Percentiles rank a stretch among this genome's conserved stretches.
phyloP scores from a whole-genome alignment of 305 asterid genomes.

The Fraxinus angustifolia region DNA sequence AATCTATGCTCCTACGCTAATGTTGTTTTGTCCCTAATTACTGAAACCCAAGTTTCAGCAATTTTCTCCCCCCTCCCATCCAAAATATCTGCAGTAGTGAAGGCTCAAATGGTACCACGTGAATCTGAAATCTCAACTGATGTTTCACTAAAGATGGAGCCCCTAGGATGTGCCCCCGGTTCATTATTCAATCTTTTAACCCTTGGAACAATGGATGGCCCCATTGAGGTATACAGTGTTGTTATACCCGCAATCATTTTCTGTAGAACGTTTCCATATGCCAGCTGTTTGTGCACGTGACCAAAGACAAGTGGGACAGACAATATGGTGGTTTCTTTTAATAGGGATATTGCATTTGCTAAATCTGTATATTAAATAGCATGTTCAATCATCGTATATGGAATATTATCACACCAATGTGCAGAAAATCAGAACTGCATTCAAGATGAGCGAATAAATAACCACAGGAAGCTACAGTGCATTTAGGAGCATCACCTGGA shows the following conservation, averaged over 20 bases:
- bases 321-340: conserved; percentile 48
- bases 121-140: conserved; percentile 21
- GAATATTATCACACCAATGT: background rate
- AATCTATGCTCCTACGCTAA: conserved; percentile 50
- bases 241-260: conserved; percentile 76
- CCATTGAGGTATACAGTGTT: conserved; percentile 65
- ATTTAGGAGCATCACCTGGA: conserved; percentile 51
- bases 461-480: background rate
- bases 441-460: background rate
- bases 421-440: background rate
- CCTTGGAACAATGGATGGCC: conserved; percentile 78
- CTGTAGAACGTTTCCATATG: conserved; percentile 56
- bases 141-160: conserved; percentile 22
- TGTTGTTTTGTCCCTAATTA: conserved; percentile 38
- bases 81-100: conserved; percentile 55
- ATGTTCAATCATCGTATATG: background rate
- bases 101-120: conserved; percentile 59
- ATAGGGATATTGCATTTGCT: conserved; percentile 53
- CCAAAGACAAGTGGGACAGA: conserved; percentile 72
- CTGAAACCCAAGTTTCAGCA: conserved; percentile 85
- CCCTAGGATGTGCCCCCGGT: conserved; percentile 16
- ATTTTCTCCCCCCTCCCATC: conserved; percentile 57
- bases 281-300: conserved; percentile 83
- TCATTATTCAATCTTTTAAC: conserved; percentile 33
- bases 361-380: conserved; percentile 54